phyloP scores from a whole-genome alignment of 495 filamentous ascomycete species.

The Tuber brumale region DNA sequence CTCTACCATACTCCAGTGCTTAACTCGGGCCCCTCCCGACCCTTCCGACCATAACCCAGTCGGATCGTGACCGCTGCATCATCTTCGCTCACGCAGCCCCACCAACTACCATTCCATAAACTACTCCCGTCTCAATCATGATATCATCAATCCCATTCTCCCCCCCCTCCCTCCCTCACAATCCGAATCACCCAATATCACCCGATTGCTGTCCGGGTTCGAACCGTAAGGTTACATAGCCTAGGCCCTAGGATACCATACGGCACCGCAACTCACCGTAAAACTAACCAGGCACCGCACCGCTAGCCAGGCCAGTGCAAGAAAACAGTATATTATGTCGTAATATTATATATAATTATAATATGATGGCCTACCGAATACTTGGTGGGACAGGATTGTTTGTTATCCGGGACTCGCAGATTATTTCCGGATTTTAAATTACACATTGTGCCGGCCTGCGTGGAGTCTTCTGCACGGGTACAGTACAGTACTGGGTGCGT shows the following conservation, averaged over 20 bases:
- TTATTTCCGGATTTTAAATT: not conserved
- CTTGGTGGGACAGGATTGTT: no score
- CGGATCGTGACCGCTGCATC: not conserved
- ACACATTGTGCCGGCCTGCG: not conserved
- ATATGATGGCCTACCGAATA: no score
- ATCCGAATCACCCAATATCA: not conserved
- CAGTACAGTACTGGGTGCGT: no score
- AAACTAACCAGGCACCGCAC: not conserved
- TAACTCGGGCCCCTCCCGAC: not conserved
- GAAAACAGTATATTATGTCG: no score
- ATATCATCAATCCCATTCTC: not conserved
- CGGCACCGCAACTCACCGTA: no score
- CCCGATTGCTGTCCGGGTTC: not conserved
- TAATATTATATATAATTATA: no score
- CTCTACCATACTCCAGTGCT: not conserved
- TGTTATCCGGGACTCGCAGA: not conserved
- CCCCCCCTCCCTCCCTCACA: no score
- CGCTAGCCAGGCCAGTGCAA: not conserved
- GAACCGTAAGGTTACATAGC: not conserved
- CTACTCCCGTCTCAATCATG: not conserved
- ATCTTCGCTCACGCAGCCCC: not conserved
- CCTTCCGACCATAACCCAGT: not conserved
- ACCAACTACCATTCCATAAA: no score
- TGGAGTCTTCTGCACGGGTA: not conserved
- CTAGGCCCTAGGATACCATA: not conserved